A percentile compares a stretch with the other conserved stretches of the same genome.
Conservation (phyloP, 805 yeast genomes). For the Teunomyces kruisii region DNA sequence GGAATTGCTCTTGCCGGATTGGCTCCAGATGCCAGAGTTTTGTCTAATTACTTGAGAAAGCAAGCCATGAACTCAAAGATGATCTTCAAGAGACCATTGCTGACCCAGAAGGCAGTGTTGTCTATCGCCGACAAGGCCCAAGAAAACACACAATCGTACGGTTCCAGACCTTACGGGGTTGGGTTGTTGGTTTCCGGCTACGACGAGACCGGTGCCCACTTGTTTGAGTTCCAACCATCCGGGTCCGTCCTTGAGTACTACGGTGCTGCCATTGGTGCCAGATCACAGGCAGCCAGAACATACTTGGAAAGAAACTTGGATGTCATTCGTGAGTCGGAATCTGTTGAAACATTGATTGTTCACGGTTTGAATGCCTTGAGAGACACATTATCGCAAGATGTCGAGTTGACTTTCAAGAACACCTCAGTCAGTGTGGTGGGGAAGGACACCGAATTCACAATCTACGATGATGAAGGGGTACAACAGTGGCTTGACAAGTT, state of each 20-base stretch:
- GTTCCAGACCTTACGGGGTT: slow-evolving; percentile 97
- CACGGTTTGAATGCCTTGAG: slow-evolving; percentile 89
- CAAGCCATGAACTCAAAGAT: slow-evolving; percentile 87
- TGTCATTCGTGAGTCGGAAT: slow-evolving; percentile 55
- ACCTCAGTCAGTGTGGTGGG: slow-evolving; percentile 95
- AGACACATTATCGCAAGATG: slow-evolving; percentile 93
- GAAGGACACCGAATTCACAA: slow-evolving; percentile 65
- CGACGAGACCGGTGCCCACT: slow-evolving; percentile 93
- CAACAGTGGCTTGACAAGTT: slow-evolving; percentile 77
- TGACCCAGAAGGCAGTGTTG: slow-evolving; percentile 78
- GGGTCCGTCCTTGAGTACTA: slow-evolving; percentile 89
- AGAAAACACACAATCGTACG: slow-evolving; percentile 91
- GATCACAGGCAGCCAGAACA: slow-evolving; percentile 98
- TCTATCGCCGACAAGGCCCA: slow-evolving; percentile 96
- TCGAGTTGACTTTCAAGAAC: slow-evolving; percentile 79
- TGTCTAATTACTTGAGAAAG: slow-evolving; percentile 84
- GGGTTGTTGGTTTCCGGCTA: slow-evolving; percentile 87
- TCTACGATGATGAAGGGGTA: slow-evolving; percentile 86
- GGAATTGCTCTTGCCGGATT: slow-evolving; percentile 96
- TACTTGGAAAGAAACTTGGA: slow-evolving; percentile 86
- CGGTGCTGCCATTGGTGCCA: slow-evolving; percentile 96
- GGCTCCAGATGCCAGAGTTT: slow-evolving; percentile 96
- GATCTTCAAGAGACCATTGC: slow-evolving; percentile 82
- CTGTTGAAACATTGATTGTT: slow-evolving; percentile 72
- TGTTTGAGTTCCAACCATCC: slow-evolving; percentile 93